phyloP scores from a whole-genome alignment of 139 green algal genomes.

The Chlamydomonas eustigma region DNA sequence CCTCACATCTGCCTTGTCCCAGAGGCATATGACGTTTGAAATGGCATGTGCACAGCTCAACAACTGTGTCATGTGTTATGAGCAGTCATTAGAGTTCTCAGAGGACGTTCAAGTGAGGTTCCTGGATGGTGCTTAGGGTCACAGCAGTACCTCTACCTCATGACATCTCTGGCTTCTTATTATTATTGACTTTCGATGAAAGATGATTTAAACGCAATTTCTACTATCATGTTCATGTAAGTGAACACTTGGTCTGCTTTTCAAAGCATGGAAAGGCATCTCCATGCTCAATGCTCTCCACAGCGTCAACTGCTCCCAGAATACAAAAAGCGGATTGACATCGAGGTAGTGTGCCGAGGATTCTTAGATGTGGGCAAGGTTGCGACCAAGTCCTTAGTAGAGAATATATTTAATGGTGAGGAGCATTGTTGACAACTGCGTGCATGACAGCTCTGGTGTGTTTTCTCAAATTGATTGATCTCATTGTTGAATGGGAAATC shows the following conservation, averaged over 20 bases:
- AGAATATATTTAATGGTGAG: not conserved
- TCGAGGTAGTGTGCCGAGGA: conserved; percentile 58
- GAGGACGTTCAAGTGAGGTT: conserved; percentile 51
- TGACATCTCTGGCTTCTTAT: too few relatives aligned
- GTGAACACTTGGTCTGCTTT: too few relatives aligned
- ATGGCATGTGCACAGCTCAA: conserved; percentile 73
- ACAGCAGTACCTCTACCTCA: too few relatives aligned
- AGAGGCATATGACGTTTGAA: conserved; percentile 31
- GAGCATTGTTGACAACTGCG: too few relatives aligned
- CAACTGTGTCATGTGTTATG: conserved; percentile 79
- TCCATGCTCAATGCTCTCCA: too few relatives aligned
- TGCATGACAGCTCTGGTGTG: too few relatives aligned
- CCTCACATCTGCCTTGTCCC: not conserved
- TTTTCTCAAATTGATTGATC: too few relatives aligned
- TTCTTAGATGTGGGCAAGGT: conserved; percentile 69
- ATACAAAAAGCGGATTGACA: conserved; percentile 44
- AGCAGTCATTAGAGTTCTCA: conserved; percentile 69
- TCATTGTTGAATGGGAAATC: too few relatives aligned
- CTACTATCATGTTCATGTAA: too few relatives aligned
- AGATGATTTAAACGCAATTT: too few relatives aligned
- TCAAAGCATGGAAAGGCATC: too few relatives aligned
- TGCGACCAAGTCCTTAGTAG: not conserved
- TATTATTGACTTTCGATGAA: too few relatives aligned
- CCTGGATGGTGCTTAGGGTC: not conserved
- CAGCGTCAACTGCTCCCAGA: conserved; percentile 39